phyloP scores from a whole-genome alignment of 352 stramenopile genomes.

The Phytophthora brassicae region DNA sequence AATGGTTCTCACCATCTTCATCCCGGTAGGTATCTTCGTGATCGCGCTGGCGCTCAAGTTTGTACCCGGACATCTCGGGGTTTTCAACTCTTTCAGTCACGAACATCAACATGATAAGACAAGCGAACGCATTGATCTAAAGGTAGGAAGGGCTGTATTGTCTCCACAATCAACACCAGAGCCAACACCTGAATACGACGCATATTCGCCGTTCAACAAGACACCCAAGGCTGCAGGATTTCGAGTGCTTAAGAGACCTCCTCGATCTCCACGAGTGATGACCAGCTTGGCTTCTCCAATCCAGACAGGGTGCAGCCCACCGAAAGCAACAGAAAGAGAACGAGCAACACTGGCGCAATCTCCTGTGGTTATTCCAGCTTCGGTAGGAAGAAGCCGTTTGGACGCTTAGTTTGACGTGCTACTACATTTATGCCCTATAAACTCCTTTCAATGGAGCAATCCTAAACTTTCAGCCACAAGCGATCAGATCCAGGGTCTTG shows the following conservation, averaged over 20 bases:
- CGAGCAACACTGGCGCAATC: slow-evolving; percentile 7
- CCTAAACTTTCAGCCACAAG: neutral
- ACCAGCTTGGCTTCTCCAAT: slow-evolving; percentile 33
- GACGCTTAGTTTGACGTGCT: slow-evolving; percentile 4
- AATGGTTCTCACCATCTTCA: slow-evolving; percentile 14
- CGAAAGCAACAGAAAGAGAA: slow-evolving; percentile 9
- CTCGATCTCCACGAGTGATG: slow-evolving; percentile 28
- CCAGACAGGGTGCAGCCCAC: slow-evolving; percentile 28
- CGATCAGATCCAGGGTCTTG: neutral
- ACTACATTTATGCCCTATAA: neutral
- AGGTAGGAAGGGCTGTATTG: slow-evolving; percentile 15
- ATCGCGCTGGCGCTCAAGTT: slow-evolving; percentile 44
- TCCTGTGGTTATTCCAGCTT: neutral
- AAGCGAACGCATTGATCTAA: slow-evolving; percentile 22
- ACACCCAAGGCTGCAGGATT: slow-evolving; percentile 5
- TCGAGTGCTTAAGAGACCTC: slow-evolving; percentile 14
- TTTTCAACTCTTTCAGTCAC: slow-evolving; percentile 2
- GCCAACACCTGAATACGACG: slow-evolving; percentile 18
- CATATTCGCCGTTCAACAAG: slow-evolving; percentile 15
- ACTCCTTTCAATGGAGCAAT: neutral
- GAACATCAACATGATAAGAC: slow-evolving; percentile 16
- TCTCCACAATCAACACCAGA: slow-evolving; percentile 24
- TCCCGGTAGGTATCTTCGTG: slow-evolving; percentile 31
- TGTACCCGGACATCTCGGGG: slow-evolving; percentile 13
- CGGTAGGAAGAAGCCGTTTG: slow-evolving; percentile 1